A percentile compares a stretch with the other conserved stretches of the same genome.
Conservation (phyloP, 108 stramenopile genomes). For the Pseudonitzschia multiseries region DNA sequence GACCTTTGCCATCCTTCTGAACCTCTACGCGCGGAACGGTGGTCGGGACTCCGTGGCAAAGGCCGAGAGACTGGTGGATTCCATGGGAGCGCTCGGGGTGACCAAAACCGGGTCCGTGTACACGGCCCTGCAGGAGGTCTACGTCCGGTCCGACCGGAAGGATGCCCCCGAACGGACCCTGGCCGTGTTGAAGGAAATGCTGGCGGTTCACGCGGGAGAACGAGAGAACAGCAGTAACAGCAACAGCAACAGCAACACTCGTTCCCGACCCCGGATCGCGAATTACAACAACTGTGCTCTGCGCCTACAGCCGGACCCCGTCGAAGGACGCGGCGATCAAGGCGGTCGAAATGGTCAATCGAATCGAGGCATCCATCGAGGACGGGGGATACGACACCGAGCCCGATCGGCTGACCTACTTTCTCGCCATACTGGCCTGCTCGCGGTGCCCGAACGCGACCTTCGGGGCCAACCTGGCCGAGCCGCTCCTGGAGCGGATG, state of each 20-base stretch:
- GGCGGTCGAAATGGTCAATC: slow-evolving; percentile 32
- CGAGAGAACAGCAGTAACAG: too few relatives aligned
- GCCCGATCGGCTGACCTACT: slow-evolving; percentile 72
- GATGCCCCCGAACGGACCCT: slow-evolving; percentile 23
- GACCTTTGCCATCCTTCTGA: slow-evolving; percentile 59
- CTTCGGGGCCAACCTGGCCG: slow-evolving; percentile 30
- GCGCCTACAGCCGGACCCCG: slow-evolving; percentile 33
- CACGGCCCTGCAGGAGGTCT: slow-evolving; percentile 65
- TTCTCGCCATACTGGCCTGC: slow-evolving; percentile 63
- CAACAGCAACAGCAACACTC: slow-evolving; percentile 53
- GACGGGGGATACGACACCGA: slow-evolving; percentile 63
- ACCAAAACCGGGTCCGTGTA: slow-evolving; percentile 54
- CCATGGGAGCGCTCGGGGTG: slow-evolving; percentile 41
- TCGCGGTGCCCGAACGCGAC: slow-evolving; percentile 37
- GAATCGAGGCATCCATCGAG: slow-evolving; percentile 35
- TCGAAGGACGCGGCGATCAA: slow-evolving; percentile 25
- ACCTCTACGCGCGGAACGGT: slow-evolving; percentile 54
- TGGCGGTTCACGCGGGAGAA: slow-evolving; percentile 10
- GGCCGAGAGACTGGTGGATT: slow-evolving; percentile 34
- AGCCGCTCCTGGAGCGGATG: slow-evolving; percentile 41
- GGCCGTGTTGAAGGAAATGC: slow-evolving; percentile 40
- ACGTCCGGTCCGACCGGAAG: slow-evolving; percentile 13
- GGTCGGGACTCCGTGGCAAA: slow-evolving; percentile 20
- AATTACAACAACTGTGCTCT: slow-evolving; percentile 55
- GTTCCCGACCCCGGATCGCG: slow-evolving; percentile 63